Evolutionary conservation across 208 protist species (phyloP).

Genomic region (Wallacemonas collosoma): DNA sequence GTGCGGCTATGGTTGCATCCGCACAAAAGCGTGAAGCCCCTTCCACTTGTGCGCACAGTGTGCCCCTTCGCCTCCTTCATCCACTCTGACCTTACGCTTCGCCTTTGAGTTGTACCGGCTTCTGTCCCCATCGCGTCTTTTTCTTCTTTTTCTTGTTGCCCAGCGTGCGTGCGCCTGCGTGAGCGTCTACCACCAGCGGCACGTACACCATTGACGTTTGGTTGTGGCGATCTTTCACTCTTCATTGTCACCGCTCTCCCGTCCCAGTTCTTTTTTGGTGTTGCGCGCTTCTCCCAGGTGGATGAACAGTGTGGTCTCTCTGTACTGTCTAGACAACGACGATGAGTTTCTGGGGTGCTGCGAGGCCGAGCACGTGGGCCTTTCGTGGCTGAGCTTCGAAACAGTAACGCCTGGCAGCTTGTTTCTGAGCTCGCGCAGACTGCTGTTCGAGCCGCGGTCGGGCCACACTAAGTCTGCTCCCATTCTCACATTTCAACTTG

Average conservation of each 20-base stretch:
- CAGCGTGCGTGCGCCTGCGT: too few relatives aligned
- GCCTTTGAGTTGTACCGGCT: too few relatives aligned
- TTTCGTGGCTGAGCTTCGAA: slow-evolving; percentile 17
- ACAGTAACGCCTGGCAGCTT: slow-evolving; percentile 19
- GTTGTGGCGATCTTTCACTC: too few relatives aligned
- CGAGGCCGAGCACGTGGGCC: slow-evolving; percentile 6
- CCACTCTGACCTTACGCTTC: too few relatives aligned
- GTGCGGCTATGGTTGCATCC: too few relatives aligned
- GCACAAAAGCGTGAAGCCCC: too few relatives aligned
- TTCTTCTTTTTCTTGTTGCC: too few relatives aligned
- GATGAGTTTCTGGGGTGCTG: slow-evolving; percentile 33
- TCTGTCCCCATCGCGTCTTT: too few relatives aligned
- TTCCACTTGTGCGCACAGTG: too few relatives aligned
- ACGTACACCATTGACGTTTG: too few relatives aligned
- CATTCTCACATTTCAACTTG: slow-evolving; percentile 14
- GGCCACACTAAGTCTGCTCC: background rate
- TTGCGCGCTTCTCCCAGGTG: slow-evolving; percentile 1
- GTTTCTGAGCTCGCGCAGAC: slow-evolving; percentile 24
- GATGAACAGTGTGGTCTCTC: slow-evolving; percentile 21
- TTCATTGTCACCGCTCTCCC: background rate
- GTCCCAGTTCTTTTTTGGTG: slow-evolving; percentile 14
- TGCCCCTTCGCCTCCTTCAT: too few relatives aligned
- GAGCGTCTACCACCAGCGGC: too few relatives aligned
- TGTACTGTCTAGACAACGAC: slow-evolving; percentile 38
- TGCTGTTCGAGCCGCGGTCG: slow-evolving; percentile 31